Evolutionary conservation across 2,329 filamentous ascomycete species (phyloP).

Genomic region (Ceratocystis cubensis): DNA sequence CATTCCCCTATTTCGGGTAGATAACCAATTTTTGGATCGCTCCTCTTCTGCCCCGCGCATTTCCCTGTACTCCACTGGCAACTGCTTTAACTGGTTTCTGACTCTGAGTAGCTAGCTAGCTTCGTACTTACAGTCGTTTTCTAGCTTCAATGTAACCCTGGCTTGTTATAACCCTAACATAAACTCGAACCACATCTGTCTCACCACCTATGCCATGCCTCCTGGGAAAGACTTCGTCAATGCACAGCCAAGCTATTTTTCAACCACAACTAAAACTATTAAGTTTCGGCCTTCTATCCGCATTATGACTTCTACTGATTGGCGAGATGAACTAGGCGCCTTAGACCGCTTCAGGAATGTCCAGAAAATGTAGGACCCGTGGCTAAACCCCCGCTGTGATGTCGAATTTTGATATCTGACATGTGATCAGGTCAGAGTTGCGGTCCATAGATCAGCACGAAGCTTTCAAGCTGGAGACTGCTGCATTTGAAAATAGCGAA

Average conservation of each 20-base stretch:
- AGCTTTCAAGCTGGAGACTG: conserved; percentile 55
- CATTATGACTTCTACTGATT: not conserved
- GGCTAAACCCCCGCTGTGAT: conserved; percentile 21
- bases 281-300: not conserved
- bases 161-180: not conserved
- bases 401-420: not conserved
- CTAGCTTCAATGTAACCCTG: not conserved
- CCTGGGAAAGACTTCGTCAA: not conserved
- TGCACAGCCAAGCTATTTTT: not conserved
- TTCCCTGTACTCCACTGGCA: no score
- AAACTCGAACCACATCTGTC: not conserved
- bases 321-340: conserved; percentile 16
- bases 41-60: no score
- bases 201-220: not conserved
- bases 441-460: conserved; percentile 26
- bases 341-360: conserved; percentile 17
- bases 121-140: not conserved
- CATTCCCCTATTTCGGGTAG: no score
- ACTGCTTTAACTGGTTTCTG: no score
- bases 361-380: conserved; percentile 14
- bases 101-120: no score
- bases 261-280: not conserved
- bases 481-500: conserved; percentile 36
- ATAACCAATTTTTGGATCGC: no score
- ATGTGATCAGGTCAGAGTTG: conserved; percentile 21